Conservation (phyloP, 2,329 filamentous ascomycete genomes). For the Neoascochyta sp. region DNA sequence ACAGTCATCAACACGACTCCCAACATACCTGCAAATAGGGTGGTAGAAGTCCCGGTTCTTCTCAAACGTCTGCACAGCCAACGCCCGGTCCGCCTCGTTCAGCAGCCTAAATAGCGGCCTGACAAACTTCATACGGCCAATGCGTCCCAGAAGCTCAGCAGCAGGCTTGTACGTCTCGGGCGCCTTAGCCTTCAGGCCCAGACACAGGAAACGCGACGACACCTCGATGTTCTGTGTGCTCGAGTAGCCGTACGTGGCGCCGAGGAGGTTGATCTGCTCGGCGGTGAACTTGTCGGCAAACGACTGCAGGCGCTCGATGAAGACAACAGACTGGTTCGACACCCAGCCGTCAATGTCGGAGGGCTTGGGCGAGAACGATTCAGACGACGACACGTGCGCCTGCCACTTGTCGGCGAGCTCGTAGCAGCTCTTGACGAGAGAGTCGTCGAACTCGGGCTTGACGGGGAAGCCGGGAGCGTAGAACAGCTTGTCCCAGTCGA, state of each 20-base stretch:
- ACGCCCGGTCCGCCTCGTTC: slow-evolving; percentile 66
- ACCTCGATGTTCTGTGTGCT: slow-evolving; percentile 84
- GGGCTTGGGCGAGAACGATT: slow-evolving; percentile 56
- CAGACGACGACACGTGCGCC: slow-evolving; percentile 39
- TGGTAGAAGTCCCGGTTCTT: slow-evolving; percentile 92
- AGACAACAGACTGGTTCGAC: slow-evolving; percentile 86
- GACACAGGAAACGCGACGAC: slow-evolving; percentile 71
- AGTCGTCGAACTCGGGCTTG: slow-evolving; percentile 88
- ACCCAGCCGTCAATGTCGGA: slow-evolving; percentile 71
- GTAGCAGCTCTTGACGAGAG: slow-evolving; percentile 81
- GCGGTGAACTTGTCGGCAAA: slow-evolving; percentile 62
- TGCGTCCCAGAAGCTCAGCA: slow-evolving; percentile 70
- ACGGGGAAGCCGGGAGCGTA: slow-evolving; percentile 84
- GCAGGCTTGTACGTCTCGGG: slow-evolving; percentile 65
- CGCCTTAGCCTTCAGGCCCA: slow-evolving; percentile 74
- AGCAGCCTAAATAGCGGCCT: slow-evolving; percentile 76
- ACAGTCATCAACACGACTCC: background rate
- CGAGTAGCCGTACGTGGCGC: slow-evolving; percentile 64
- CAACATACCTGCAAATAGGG: slow-evolving; percentile 69
- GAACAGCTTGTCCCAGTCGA: slow-evolving; percentile 90
- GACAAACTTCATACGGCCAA: slow-evolving; percentile 97
- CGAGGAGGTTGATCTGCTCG: slow-evolving; percentile 67
- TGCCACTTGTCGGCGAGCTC: slow-evolving; percentile 79
- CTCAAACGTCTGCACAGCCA: slow-evolving; percentile 80
- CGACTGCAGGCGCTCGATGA: slow-evolving; percentile 74